These are phyloP conservation scores for Tilletia indica DNA, from an alignment of 1,284 basidiomycete genomes.

Conservation along the genomic window DNA sequence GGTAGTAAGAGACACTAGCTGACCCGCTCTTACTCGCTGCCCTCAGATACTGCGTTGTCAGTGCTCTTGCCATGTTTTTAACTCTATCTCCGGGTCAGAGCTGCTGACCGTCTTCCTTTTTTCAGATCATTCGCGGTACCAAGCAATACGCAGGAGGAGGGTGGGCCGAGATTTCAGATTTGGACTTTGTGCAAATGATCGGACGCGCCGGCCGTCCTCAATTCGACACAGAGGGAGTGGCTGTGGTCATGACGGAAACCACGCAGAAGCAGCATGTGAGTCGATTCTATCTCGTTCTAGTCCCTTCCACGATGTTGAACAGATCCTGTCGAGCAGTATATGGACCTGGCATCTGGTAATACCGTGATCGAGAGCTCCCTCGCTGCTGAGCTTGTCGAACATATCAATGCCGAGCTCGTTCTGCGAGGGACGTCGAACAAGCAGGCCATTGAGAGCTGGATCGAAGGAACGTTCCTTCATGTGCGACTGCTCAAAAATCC, in stretches of 20 bases:
- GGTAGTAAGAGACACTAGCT: background rate
- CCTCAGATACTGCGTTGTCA: constrained; percentile 33
- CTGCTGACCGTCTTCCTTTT: background rate
- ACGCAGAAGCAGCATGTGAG: constrained; percentile 28
- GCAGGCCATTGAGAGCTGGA: constrained; percentile 20
- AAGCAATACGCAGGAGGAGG: constrained; percentile 34
- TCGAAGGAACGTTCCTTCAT: constrained; percentile 25
- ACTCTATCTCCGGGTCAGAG: no score
- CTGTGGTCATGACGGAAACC: constrained; percentile 47
- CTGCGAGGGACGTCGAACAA: constrained; percentile 15
- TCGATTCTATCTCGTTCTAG: background rate
- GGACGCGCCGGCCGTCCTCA: constrained; percentile 80
- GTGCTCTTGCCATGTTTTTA: background rate
- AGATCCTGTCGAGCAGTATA: constrained; percentile 21
- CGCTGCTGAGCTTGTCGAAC: constrained; percentile 36
- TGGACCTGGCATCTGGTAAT: constrained; percentile 33
- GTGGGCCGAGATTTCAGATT: constrained; percentile 41
- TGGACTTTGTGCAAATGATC: constrained; percentile 64
- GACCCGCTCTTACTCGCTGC: background rate
- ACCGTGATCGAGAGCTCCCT: constrained; percentile 40
- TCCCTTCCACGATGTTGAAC: background rate
- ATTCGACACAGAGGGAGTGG: constrained; percentile 65
- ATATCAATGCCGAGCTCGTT: constrained; percentile 45
- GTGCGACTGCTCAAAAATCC: constrained; percentile 40
- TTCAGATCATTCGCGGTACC: constrained; percentile 41